These are phyloP conservation scores for Alternaria conjuncta DNA, from an alignment of 2,329 filamentous ascomycete species.

Conservation along the genomic window DNA sequence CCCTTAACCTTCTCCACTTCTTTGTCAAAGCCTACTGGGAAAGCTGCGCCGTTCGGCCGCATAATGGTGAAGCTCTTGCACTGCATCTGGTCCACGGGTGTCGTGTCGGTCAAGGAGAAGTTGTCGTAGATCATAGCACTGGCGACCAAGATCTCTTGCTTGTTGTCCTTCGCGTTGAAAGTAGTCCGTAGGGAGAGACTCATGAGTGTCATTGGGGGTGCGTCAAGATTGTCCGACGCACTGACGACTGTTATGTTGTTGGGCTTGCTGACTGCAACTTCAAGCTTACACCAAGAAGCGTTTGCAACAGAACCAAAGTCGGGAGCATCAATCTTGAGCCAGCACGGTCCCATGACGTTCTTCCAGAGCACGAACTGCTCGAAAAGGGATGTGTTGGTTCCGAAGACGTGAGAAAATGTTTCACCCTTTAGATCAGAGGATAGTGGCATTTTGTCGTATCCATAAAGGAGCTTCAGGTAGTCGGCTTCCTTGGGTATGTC, in stretches of 20 bases:
- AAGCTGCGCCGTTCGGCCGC: slow-evolving; percentile 76
- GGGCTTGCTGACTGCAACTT: slow-evolving; percentile 81
- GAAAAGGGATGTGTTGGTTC: slow-evolving; percentile 90
- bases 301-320: slow-evolving; percentile 87
- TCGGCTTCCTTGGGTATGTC: slow-evolving; percentile 86
- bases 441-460: slow-evolving; percentile 81
- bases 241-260: slow-evolving; percentile 74
- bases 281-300: slow-evolving; percentile 95
- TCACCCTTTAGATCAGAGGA: slow-evolving; percentile 76
- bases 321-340: slow-evolving; percentile 87
- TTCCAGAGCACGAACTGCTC: slow-evolving; percentile 99
- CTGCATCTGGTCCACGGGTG: slow-evolving; percentile 83
- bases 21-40: slow-evolving; percentile 85
- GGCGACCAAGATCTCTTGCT: slow-evolving; percentile 91
- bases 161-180: slow-evolving; percentile 91
- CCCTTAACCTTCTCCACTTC: slow-evolving; percentile 77
- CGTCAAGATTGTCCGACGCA: slow-evolving; percentile 81
- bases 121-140: slow-evolving; percentile 94
- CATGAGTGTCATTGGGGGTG: slow-evolving; percentile 93
- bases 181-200: slow-evolving; percentile 86
- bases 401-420: slow-evolving; percentile 94
- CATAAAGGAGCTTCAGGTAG: slow-evolving; percentile 95
- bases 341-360: slow-evolving; percentile 98
- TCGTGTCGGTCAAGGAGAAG: slow-evolving; percentile 84
- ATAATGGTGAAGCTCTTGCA: slow-evolving; percentile 92